Conservation (phyloP, 768 basidiomycete genomes). For the Tylopilus felleus region DNA sequence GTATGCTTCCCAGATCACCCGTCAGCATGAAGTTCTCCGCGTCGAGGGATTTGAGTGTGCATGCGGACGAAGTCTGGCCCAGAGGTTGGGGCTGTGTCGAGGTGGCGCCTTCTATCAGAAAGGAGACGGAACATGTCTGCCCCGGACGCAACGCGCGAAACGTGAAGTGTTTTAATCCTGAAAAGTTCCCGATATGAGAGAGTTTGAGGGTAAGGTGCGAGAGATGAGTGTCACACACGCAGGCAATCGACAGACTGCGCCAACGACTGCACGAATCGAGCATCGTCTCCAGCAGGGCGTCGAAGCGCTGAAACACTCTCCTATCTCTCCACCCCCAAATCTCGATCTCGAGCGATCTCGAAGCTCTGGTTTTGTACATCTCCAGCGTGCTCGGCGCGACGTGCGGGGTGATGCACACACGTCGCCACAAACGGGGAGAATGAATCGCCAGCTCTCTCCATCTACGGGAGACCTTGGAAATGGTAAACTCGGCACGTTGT, state of each 20-base stretch:
- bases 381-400: slow-evolving; percentile 19
- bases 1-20: slow-evolving; percentile 18
- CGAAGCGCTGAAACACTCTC: slow-evolving; percentile 31
- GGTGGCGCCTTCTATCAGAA: slow-evolving; percentile 18
- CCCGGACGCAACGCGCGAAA: slow-evolving; percentile 31
- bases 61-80: slow-evolving; percentile 1
- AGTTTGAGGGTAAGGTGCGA: slow-evolving; percentile 29
- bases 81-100: neutral
- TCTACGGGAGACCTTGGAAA: slow-evolving; percentile 32
- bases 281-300: slow-evolving; percentile 23
- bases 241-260: slow-evolving; percentile 27
- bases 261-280: slow-evolving; percentile 27
- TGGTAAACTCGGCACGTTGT: slow-evolving; percentile 20
- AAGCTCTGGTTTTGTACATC: slow-evolving; percentile 24
- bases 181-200: slow-evolving; percentile 14
- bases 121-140: slow-evolving; percentile 27
- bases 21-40: slow-evolving; percentile 28
- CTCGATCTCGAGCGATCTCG: slow-evolving; percentile 27
- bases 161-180: slow-evolving; percentile 26
- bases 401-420: slow-evolving; percentile 24
- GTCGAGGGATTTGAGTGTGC: slow-evolving; percentile 26
- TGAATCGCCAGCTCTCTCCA: slow-evolving; percentile 32
- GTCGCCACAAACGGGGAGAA: slow-evolving; percentile 30
- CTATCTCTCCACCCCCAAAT: slow-evolving; percentile 30
- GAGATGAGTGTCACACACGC: slow-evolving; percentile 29